phyloP scores from a whole-genome alignment of 495 filamentous ascomycete genomes.

The Collariella sp. region DNA sequence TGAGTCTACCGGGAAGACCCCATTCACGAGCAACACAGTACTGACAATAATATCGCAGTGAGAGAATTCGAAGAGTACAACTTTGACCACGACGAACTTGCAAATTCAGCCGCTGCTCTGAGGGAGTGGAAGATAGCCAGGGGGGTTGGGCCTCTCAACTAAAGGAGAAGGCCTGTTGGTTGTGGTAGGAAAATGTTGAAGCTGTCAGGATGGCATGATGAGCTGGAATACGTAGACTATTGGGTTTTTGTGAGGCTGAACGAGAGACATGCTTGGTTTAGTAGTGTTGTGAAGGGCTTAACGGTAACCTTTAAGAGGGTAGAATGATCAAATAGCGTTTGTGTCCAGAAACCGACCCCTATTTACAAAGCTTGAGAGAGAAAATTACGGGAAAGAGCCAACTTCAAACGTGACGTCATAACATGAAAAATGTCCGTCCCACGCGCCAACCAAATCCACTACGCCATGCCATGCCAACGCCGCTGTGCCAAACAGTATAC shows the following conservation, averaged over 20 bases:
- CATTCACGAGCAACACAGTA: not conserved
- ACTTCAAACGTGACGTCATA: slow-evolving; percentile 6
- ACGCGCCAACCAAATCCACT: not conserved
- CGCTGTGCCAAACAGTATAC: not conserved
- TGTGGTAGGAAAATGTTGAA: too few species aligned
- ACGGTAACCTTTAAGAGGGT: too few species aligned
- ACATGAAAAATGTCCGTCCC: too few species aligned
- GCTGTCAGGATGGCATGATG: too few species aligned
- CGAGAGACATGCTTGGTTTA: too few species aligned
- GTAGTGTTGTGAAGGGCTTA: too few species aligned
- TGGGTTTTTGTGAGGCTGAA: too few species aligned
- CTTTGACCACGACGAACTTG: slow-evolving; percentile 1
- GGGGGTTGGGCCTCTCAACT: not conserved
- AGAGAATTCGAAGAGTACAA: not conserved
- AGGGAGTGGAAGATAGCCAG: not conserved
- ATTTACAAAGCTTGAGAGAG: not conserved
- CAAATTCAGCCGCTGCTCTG: not conserved
- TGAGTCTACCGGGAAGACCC: not conserved
- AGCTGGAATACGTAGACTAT: too few species aligned
- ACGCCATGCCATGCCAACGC: not conserved
- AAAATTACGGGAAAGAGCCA: not conserved
- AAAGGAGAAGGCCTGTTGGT: too few species aligned
- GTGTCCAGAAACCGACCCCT: too few species aligned
- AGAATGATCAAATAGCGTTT: too few species aligned
- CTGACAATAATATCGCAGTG: not conserved